A percentile compares a stretch with the other conserved stretches of the same genome.
phyloP scores from a whole-genome alignment of 2,329 filamentous ascomycete species.

The Pezicula radicicola region DNA sequence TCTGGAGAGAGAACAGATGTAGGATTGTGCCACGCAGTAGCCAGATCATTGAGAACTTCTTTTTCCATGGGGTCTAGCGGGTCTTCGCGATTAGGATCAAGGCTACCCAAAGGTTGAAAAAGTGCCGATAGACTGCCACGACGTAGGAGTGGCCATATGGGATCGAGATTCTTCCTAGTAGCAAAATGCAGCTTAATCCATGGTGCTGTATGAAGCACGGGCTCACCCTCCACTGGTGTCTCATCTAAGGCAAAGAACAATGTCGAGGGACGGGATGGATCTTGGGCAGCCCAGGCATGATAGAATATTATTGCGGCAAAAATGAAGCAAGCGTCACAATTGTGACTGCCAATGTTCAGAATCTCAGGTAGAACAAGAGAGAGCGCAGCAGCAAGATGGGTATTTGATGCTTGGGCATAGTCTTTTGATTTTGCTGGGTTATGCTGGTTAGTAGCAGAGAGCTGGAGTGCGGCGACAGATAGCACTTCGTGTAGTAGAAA shows the following conservation, averaged over 20 bases:
- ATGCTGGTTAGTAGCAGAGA: slow-evolving; percentile 20
- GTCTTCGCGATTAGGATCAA: slow-evolving; percentile 11
- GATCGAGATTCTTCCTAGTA: slow-evolving; percentile 18
- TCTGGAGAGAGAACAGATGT: slow-evolving; percentile 2
- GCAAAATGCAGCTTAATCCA: slow-evolving; percentile 29
- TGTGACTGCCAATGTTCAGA: slow-evolving; percentile 39
- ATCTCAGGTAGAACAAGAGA: slow-evolving; percentile 33
- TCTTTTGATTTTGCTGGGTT: slow-evolving; percentile 14
- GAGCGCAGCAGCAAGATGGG: slow-evolving; percentile 28
- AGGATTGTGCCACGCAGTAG: slow-evolving; percentile 11
- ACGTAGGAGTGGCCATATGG: slow-evolving; percentile 14
- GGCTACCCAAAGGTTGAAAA: slow-evolving; percentile 16
- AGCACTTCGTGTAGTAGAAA: slow-evolving; percentile 34
- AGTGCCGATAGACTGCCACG: slow-evolving; percentile 21
- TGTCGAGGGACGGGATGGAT: not conserved
- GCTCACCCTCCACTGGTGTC: slow-evolving; percentile 22
- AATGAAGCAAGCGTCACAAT: slow-evolving; percentile 27
- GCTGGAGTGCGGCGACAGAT: slow-evolving; percentile 32
- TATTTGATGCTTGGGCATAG: slow-evolving; percentile 27
- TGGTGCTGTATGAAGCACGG: slow-evolving; percentile 20
- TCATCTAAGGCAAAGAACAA: slow-evolving; percentile 25
- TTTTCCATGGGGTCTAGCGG: slow-evolving; percentile 13
- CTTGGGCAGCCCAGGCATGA: slow-evolving; percentile 29
- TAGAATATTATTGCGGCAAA: slow-evolving; percentile 30
- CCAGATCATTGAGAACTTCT: slow-evolving; percentile 10